Base-by-base conservation (phyloP, 495 filamentous ascomycete genomes). In the Xylaria scruposa region DNA sequence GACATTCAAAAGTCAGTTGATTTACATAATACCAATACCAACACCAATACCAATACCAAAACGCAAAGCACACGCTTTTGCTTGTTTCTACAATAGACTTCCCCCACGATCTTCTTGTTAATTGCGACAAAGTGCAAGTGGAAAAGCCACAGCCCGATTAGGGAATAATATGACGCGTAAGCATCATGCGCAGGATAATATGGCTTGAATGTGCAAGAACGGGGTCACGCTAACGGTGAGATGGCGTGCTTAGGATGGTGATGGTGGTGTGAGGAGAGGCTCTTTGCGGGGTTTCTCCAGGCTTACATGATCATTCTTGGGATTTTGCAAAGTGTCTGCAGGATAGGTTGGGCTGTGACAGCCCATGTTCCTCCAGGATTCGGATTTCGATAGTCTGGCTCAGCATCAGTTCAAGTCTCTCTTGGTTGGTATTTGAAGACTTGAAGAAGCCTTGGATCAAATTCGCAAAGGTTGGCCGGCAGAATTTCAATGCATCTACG, bases 171-270 rank as follows among this genome's bases (percentile, higher is more conserved):
- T 15, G 46, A 67, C 46, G 63, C 63, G 63, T 53, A 51, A 67
- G 47, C 63, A 33, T 6, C 38, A 65, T 42, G 42, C 42, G 62
- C 42, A 65, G 42, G 24, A 44, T 29, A n/a, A 31, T 47, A 29
- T 65, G 19, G n/a, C 38, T 44, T n/a, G 13, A 49, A 65, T 47
- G 40, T 46, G 62, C 62, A 65, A 46, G 42, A 65, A 31, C 33
- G 19, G 62, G 13, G 42, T 19, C 21, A 33, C 62, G 42, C 62
- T 65, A 65, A 47, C 15, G 4, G 12, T 26, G 4, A 29, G 24
- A 47, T 47, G 62, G 42, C 62, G 19, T 40, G 60, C 60, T 62
- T 21, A 6, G 38, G 36, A 38, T 33, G 62, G 40, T 49, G 62
- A 31, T 65, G 42, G 38, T 63, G 60, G 60, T 9, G 36, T 44